A percentile compares a stretch with the other conserved stretches of the same genome.
Evolutionary conservation across 2,329 filamentous ascomycete genomes (phyloP).

Genomic region (Penicillium occitanis): DNA sequence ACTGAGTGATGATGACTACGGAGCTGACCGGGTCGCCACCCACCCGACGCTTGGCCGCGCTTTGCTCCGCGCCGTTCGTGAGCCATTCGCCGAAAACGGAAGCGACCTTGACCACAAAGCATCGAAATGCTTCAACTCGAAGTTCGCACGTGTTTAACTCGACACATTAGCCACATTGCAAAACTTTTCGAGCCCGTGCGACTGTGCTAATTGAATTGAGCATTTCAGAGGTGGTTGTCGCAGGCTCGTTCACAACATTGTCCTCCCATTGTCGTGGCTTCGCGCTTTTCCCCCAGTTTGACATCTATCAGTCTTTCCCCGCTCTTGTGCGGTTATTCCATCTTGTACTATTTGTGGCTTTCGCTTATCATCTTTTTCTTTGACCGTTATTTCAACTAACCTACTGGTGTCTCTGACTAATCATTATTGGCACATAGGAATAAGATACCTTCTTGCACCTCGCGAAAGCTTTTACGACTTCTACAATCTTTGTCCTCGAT

Average conservation of each 20-base stretch:
- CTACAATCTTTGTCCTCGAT: conserved; percentile 34
- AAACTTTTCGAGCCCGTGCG: neutral
- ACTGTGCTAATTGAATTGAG: neutral
- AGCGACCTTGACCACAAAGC: conserved; percentile 21
- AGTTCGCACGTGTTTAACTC: conserved; percentile 4
- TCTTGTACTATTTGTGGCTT: neutral
- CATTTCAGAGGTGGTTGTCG: neutral
- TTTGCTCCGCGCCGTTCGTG: conserved; percentile 1
- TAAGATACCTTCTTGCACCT: conserved; percentile 18
- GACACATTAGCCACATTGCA: neutral
- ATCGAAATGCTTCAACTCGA: conserved; percentile 18
- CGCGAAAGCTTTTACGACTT: conserved; percentile 30
- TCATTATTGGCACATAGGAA: conserved; percentile 6
- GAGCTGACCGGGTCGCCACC: conserved; percentile 18
- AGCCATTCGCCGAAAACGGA: conserved; percentile 20
- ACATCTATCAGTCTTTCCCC: neutral
- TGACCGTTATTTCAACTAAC: neutral
- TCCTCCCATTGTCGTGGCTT: neutral
- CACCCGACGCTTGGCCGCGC: conserved; percentile 15
- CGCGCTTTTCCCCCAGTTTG: neutral
- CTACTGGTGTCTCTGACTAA: conserved; percentile 21
- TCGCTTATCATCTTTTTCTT: conserved; percentile 5
- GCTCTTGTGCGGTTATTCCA: neutral
- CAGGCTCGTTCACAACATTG: neutral
- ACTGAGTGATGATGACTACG: conserved; percentile 1